These are phyloP conservation scores for Nicotiana benthamiana DNA, from an alignment of 257 asterid species.

Conservation along the genomic window DNA sequence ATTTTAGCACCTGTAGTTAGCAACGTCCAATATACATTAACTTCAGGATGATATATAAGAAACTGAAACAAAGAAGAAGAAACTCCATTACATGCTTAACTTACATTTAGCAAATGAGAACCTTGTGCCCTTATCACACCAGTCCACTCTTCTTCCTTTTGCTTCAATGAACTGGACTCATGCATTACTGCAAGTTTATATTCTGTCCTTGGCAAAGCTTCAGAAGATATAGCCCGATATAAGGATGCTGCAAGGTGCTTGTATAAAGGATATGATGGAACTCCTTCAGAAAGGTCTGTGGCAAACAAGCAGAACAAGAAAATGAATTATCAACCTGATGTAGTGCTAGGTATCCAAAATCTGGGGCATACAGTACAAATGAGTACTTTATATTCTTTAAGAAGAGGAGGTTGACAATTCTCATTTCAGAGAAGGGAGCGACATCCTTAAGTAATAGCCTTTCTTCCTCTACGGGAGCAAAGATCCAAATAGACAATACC, in stretches of 20 bases:
- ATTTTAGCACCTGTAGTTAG: slow-evolving; percentile 41
- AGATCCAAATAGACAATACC: background rate
- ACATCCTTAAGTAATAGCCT: background rate
- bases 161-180: slow-evolving; percentile 24
- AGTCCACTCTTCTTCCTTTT: slow-evolving; percentile 41
- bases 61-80: slow-evolving; percentile 4
- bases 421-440: background rate
- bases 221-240: slow-evolving; percentile 37
- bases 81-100: background rate
- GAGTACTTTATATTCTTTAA: background rate
- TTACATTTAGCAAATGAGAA: slow-evolving; percentile 41
- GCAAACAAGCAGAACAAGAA: background rate
- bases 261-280: slow-evolving; percentile 66
- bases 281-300: slow-evolving; percentile 21
- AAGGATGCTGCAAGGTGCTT: slow-evolving; percentile 58
- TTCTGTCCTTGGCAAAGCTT: slow-evolving; percentile 22
- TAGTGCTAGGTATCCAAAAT: background rate
- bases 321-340: background rate
- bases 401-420: background rate
- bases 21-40: background rate
- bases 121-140: slow-evolving; percentile 42
- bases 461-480: background rate
- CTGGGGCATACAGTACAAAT: too few relatives aligned
- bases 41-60: background rate
- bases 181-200: slow-evolving; percentile 20